phyloP scores from a whole-genome alignment of 305 asterid genomes.

The Solanum hybrid region DNA sequence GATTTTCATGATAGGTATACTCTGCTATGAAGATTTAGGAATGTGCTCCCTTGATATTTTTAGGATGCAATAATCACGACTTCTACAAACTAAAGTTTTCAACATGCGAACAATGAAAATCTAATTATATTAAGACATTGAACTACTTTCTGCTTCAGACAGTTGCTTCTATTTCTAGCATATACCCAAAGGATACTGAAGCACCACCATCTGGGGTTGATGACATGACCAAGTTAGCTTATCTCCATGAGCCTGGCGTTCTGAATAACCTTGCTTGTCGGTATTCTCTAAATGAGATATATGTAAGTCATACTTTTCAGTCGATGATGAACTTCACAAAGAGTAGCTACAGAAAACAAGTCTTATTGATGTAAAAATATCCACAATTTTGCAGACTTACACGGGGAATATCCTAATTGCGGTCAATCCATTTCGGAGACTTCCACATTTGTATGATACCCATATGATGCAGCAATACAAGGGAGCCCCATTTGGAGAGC shows the following conservation, averaged over 20 bases:
- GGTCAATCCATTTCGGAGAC: conserved; percentile 80
- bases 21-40: not conserved
- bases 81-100: not conserved
- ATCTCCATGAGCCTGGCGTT: conserved; percentile 95
- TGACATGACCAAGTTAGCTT: conserved; percentile 95
- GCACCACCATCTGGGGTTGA: conserved; percentile 94
- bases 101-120: not conserved
- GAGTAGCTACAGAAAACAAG: conserved; percentile 1
- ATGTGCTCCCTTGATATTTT: not conserved
- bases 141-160: conserved; percentile 35
- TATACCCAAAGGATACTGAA: conserved; percentile 84
- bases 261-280: conserved; percentile 67
- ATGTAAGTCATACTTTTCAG: conserved; percentile 33
- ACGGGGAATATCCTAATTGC: conserved; percentile 94
- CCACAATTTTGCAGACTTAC: conserved; percentile 64
- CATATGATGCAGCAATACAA: conserved; percentile 96
- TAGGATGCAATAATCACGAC: not conserved
- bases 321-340: not conserved
- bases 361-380: not conserved
- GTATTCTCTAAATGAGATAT: conserved; percentile 77
- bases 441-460: conserved; percentile 82
- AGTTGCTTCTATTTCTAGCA: conserved; percentile 71
- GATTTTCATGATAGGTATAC: not conserved
- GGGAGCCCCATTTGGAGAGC: conserved; percentile 92
- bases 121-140: not conserved